Conservation (phyloP, 1,284 basidiomycete genomes). For the Prillingera fragicola region DNA sequence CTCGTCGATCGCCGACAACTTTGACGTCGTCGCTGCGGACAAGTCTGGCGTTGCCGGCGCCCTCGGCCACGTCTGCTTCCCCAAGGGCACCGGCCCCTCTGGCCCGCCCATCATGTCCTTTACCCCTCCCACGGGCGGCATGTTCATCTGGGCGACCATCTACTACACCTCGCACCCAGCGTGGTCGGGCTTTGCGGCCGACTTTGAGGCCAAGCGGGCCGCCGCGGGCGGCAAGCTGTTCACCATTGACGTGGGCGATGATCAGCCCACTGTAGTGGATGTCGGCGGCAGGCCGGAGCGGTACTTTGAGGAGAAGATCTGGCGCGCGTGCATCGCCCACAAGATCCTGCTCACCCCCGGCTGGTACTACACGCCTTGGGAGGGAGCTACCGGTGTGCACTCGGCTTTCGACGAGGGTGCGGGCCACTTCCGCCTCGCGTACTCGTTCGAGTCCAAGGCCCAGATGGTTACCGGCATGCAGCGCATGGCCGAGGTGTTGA, state of each 20-base stretch:
- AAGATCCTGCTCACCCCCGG: slow-evolving; percentile 25
- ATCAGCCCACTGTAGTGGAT: no score
- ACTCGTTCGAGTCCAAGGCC: slow-evolving; percentile 19
- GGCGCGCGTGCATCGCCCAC: slow-evolving; percentile 16
- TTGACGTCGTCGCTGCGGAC: slow-evolving; percentile 20
- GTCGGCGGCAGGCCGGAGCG: no score
- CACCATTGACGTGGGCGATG: no score
- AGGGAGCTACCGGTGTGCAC: slow-evolving; percentile 14
- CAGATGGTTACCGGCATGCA: slow-evolving; percentile 22
- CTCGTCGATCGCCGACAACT: slow-evolving; percentile 9
- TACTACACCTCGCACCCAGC: slow-evolving; percentile 21
- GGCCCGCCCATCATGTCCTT: slow-evolving; percentile 54
- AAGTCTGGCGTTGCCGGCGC: slow-evolving; percentile 11
- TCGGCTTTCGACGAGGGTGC: slow-evolving; percentile 14
- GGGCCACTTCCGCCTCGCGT: slow-evolving; percentile 27
- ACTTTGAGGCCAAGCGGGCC: not conserved
- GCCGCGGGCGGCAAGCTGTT: no score
- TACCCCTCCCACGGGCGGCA: slow-evolving; percentile 54
- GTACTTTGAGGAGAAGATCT: slow-evolving; percentile 23
- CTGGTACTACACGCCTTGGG: slow-evolving; percentile 24
- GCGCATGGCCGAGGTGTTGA: slow-evolving; percentile 17
- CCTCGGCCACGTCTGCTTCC: slow-evolving; percentile 19
- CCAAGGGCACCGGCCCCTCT: slow-evolving; percentile 7
- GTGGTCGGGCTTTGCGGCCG: slow-evolving; percentile 8
- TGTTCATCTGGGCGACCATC: slow-evolving; percentile 37